Conservation (phyloP, 2,329 filamentous ascomycete genomes). For the Aspergillus fischeri region DNA sequence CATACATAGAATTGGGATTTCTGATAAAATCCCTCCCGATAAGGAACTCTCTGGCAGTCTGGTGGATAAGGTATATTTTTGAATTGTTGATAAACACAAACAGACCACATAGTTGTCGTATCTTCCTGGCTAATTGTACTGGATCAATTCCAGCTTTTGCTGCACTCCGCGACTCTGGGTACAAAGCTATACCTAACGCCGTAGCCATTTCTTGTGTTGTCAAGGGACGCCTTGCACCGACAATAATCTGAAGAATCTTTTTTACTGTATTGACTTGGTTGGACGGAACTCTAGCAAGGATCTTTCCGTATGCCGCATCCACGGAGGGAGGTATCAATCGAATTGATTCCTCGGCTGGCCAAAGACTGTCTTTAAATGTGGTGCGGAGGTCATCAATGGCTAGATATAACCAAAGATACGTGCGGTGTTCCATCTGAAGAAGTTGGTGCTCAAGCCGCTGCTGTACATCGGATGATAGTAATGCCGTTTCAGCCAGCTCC, state of each 20-base stretch:
- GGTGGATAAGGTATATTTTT: constrained; percentile 16
- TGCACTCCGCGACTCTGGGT: neutral
- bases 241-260: constrained; percentile 12
- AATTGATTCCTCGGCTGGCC: constrained; percentile 8
- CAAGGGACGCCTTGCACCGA: constrained; percentile 12
- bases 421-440: constrained; percentile 15
- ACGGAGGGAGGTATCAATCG: constrained; percentile 9
- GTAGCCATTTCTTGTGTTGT: constrained; percentile 10
- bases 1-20: neutral
- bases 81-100: constrained; percentile 14
- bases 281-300: constrained; percentile 5
- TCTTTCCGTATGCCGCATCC: constrained; percentile 11
- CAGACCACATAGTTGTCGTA: constrained; percentile 5
- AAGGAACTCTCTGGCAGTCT: constrained; percentile 11
- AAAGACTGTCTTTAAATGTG: constrained; percentile 6
- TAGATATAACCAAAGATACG: constrained; percentile 19
- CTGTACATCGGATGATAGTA: neutral
- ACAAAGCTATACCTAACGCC: constrained; percentile 7
- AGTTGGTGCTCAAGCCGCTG: constrained; percentile 11
- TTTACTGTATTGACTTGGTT: neutral
- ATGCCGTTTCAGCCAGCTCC: constrained; percentile 5
- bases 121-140: neutral
- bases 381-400: constrained; percentile 11
- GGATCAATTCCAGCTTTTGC: neutral
- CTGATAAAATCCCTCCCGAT: neutral